phyloP scores from a whole-genome alignment of 805 yeast genomes.

The Komagataella ulmi region DNA sequence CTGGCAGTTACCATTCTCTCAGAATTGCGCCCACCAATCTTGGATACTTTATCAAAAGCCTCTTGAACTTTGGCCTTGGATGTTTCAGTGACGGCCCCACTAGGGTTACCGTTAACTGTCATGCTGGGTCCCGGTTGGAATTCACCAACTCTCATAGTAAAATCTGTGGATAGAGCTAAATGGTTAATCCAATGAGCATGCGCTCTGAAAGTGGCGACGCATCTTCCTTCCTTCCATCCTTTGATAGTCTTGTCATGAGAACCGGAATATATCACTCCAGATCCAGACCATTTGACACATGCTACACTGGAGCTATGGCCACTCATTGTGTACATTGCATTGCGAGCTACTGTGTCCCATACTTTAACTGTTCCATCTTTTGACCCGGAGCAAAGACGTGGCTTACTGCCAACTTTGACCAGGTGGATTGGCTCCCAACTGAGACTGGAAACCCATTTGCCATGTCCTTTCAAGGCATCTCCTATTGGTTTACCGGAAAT shows the following conservation, averaged over 20 bases:
- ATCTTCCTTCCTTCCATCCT: slow-evolving; percentile 76
- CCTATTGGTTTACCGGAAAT: slow-evolving; percentile 64
- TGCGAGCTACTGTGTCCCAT: slow-evolving; percentile 75
- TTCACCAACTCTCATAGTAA: slow-evolving; percentile 76
- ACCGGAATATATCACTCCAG: slow-evolving; percentile 69
- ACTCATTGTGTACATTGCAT: slow-evolving; percentile 54
- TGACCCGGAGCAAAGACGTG: slow-evolving; percentile 74
- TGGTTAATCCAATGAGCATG: slow-evolving; percentile 99
- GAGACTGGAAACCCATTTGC: slow-evolving; percentile 80
- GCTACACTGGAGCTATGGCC: slow-evolving; percentile 88
- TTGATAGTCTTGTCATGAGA: slow-evolving; percentile 92
- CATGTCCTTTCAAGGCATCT: slow-evolving; percentile 64
- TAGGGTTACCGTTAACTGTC: slow-evolving; percentile 34
- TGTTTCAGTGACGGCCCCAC: slow-evolving; percentile 28
- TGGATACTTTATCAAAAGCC: slow-evolving; percentile 51
- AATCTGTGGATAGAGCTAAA: slow-evolving; percentile 82
- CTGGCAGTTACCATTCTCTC: slow-evolving; percentile 90
- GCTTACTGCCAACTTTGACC: slow-evolving; percentile 47
- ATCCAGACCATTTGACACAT: slow-evolving; percentile 96
- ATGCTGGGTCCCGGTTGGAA: slow-evolving; percentile 17
- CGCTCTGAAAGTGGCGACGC: slow-evolving; percentile 66
- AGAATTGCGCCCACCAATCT: slow-evolving; percentile 33
- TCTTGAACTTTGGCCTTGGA: slow-evolving; percentile 40
- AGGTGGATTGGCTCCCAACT: slow-evolving; percentile 93
- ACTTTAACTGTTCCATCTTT: slow-evolving; percentile 83